Conservation (phyloP, 2,329 filamentous ascomycete species). For the Camillea tinctor region DNA sequence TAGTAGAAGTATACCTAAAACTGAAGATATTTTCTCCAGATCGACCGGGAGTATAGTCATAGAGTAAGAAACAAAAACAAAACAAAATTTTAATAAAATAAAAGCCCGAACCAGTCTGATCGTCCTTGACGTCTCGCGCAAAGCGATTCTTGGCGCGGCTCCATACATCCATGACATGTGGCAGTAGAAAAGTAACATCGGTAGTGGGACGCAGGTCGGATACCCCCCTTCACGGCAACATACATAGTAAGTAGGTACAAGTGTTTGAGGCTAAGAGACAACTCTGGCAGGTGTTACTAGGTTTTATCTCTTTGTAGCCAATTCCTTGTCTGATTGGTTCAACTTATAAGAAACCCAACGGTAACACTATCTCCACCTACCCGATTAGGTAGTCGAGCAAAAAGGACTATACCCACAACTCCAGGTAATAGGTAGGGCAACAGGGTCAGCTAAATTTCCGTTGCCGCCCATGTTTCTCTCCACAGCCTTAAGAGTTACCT, state of each 20-base stretch:
- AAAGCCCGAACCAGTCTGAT: not conserved
- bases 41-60: not conserved
- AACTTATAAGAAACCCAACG: not conserved
- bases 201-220: slow-evolving; percentile 5
- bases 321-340: slow-evolving; percentile 3
- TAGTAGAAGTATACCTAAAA: too few relatives aligned
- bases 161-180: not conserved
- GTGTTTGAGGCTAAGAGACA: slow-evolving; percentile 22
- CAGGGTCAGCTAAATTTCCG: not conserved
- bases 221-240: not conserved
- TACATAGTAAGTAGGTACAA: not conserved
- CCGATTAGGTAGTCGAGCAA: not conserved
- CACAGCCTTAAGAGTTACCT: not conserved
- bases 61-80: not conserved
- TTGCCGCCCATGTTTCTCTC: not conserved
- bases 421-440: not conserved
- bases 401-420: not conserved
- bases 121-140: not conserved
- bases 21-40: too few relatives aligned
- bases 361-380: not conserved
- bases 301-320: slow-evolving; percentile 11
- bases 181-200: slow-evolving; percentile 3
- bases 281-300: slow-evolving; percentile 22
- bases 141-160: not conserved
- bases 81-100: too few relatives aligned